Evolutionary conservation across 2,329 filamentous ascomycete genomes (phyloP).

Genomic region (Emergomyces orientalis): DNA sequence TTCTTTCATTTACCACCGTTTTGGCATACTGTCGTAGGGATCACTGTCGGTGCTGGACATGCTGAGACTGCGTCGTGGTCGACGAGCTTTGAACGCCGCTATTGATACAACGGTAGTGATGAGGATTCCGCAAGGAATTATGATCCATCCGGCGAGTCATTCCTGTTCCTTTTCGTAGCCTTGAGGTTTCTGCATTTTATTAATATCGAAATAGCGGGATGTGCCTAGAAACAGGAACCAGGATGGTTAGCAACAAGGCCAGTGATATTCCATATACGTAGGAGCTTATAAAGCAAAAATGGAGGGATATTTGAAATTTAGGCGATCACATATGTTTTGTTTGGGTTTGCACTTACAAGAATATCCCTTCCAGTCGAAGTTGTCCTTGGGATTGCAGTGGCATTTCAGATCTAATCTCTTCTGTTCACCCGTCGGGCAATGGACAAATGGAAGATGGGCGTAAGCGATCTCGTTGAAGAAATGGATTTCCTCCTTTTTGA

Average conservation of each 20-base stretch:
- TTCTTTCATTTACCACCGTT: background rate
- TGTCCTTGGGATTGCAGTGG: conserved; percentile 88
- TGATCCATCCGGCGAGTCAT: conserved; percentile 26
- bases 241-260: background rate
- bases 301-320: background rate
- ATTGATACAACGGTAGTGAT: background rate
- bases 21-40: background rate
- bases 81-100: conserved; percentile 1
- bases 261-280: background rate
- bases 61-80: background rate
- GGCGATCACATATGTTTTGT: background rate
- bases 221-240: conserved; percentile 52
- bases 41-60: background rate
- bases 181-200: conserved; percentile 68
- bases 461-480: conserved; percentile 99
- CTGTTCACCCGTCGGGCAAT: conserved; percentile 89
- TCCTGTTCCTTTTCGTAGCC: conserved; percentile 58
- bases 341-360: conserved; percentile 61
- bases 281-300: background rate
- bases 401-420: conserved; percentile 76
- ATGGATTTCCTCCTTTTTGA: conserved; percentile 89
- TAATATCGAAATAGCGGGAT: conserved; percentile 73
- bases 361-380: conserved; percentile 99
- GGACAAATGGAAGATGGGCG: conserved; percentile 94
- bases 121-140: conserved; percentile 8